Evolutionary conservation across 108 stramenopile genomes (phyloP).

Genomic region (Craspedostauros australis): DNA sequence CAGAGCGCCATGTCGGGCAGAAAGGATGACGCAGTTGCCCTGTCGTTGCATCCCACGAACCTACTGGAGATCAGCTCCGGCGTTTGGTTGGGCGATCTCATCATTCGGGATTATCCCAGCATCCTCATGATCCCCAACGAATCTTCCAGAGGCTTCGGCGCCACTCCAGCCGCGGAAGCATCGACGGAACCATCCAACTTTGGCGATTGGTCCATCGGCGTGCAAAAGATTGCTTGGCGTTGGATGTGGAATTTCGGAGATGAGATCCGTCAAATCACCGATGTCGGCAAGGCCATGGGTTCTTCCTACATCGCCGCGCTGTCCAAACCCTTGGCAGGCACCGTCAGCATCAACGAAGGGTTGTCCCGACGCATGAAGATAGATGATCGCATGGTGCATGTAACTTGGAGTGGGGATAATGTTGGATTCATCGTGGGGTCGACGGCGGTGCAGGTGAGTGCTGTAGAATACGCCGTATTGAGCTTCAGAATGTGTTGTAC

Average conservation of each 20-base stretch:
- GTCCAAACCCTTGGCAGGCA: slow-evolving; percentile 18
- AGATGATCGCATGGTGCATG: slow-evolving; percentile 44
- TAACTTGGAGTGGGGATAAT: slow-evolving; percentile 34
- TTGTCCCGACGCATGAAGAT: slow-evolving; percentile 35
- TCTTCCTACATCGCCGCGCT: slow-evolving; percentile 4
- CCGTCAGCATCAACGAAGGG: slow-evolving; percentile 34
- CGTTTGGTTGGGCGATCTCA: slow-evolving; percentile 67
- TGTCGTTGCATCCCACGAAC: slow-evolving; percentile 36
- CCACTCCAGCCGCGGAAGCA: slow-evolving; percentile 4
- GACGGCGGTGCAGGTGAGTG: slow-evolving; percentile 19
- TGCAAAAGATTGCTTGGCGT: slow-evolving; percentile 65
- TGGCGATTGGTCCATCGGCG: slow-evolving; percentile 60
- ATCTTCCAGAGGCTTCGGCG: slow-evolving; percentile 30
- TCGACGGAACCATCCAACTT: slow-evolving; percentile 28
- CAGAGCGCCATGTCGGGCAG: slow-evolving; percentile 25
- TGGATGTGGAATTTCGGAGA: slow-evolving; percentile 72
- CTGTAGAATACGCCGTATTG: background rate
- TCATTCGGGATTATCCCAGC: slow-evolving; percentile 48
- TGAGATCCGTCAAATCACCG: slow-evolving; percentile 37
- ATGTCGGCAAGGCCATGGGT: slow-evolving; percentile 35
- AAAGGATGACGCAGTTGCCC: slow-evolving; percentile 6
- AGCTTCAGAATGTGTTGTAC: background rate
- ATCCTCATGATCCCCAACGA: slow-evolving; percentile 18
- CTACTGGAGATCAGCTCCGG: slow-evolving; percentile 62
- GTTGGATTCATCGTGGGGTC: slow-evolving; percentile 31